A percentile compares a stretch with the other conserved stretches of the same genome.
phyloP scores from a whole-genome alignment of 495 filamentous ascomycete species.

The Clavariopsis aquatica region DNA sequence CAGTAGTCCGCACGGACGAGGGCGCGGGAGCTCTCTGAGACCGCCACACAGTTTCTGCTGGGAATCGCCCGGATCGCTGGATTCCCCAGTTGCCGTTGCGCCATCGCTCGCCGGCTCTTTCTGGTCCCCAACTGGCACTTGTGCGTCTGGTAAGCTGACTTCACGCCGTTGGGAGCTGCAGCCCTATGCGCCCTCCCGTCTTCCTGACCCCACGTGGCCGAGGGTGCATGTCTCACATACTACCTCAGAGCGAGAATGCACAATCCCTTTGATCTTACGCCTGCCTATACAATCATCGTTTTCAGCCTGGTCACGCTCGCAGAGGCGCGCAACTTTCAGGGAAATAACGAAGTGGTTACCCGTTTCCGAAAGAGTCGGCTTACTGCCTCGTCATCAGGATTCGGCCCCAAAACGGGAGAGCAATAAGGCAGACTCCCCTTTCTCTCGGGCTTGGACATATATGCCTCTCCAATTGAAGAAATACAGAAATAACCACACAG shows the following conservation, averaged over 20 bases:
- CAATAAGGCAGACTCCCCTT: constrained; percentile 28
- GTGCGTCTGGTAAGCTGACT: constrained; percentile 29
- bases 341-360: not conserved
- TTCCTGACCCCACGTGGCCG: constrained; percentile 31
- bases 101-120: constrained; percentile 11
- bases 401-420: constrained; percentile 21
- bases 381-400: constrained; percentile 27
- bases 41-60: constrained; percentile 15
- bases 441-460: not conserved
- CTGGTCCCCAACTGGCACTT: constrained; percentile 22
- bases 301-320: not conserved
- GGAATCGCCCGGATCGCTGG: constrained; percentile 23
- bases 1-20: constrained; percentile 16
- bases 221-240: constrained; percentile 30
- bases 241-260: not conserved
- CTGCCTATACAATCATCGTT: not conserved
- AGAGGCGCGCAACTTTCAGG: not conserved
- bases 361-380: constrained; percentile 31
- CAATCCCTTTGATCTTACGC: not conserved
- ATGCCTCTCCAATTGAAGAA: not conserved
- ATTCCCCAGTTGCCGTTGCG: constrained; percentile 13
- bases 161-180: constrained; percentile 22
- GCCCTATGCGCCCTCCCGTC: constrained; percentile 38
- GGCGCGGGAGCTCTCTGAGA: constrained; percentile 8
- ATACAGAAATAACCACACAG: not conserved